Percentiles rank a stretch among this genome's conserved stretches.
phyloP scores from a whole-genome alignment of 1,139 yeast species.

The Nadsonia commutata region DNA sequence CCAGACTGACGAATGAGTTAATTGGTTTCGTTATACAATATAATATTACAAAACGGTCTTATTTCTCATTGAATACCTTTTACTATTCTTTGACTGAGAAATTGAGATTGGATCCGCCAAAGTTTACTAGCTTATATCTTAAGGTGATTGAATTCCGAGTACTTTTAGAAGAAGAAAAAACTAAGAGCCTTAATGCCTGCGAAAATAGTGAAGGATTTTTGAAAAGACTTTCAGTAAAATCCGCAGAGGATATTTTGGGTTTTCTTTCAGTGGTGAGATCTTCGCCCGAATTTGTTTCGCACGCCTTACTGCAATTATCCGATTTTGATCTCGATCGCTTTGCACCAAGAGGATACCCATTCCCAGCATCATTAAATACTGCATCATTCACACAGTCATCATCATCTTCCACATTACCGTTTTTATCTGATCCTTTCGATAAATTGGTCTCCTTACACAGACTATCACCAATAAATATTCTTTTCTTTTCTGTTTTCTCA shows the following conservation, averaged over 20 bases:
- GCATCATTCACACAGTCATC: not conserved
- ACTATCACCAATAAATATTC: conserved; percentile 19
- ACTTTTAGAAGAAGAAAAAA: not conserved
- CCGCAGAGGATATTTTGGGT: not conserved
- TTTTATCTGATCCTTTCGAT: conserved; percentile 14
- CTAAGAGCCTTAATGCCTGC: not conserved
- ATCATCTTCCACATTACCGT: conserved; percentile 1
- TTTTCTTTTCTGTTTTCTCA: conserved; percentile 20
- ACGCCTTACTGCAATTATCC: conserved; percentile 18
- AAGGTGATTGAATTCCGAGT: not conserved
- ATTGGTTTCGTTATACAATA: not conserved
- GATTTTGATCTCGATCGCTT: conserved; percentile 15
- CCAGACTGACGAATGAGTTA: not conserved
- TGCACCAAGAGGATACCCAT: conserved; percentile 8
- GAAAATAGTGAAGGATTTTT: not conserved
- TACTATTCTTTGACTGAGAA: not conserved
- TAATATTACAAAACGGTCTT: not conserved
- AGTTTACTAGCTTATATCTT: not conserved
- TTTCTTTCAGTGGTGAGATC: conserved; percentile 22
- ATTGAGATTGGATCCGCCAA: not conserved
- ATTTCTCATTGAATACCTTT: not conserved
- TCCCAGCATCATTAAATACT: not conserved
- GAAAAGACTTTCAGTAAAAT: not conserved
- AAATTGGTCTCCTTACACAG: conserved; percentile 16
- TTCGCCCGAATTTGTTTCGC: conserved; percentile 23